Evolutionary conservation across 2,329 filamentous ascomycete genomes (phyloP), one percentile per base, ranked within the genome.

Genomic region (Pseudocercospora macadamiae): DNA sequence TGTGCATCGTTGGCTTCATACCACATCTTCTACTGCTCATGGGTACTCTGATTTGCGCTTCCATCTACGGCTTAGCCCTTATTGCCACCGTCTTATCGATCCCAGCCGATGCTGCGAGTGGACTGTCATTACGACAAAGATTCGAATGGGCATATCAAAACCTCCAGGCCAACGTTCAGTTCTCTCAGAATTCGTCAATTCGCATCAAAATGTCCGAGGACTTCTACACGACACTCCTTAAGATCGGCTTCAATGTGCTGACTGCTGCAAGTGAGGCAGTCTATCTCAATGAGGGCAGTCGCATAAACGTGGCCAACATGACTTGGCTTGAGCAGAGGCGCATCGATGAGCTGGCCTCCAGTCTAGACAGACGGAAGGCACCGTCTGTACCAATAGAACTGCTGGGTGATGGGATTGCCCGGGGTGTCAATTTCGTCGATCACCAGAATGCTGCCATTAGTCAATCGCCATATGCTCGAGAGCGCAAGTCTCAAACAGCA

Each of bases 251-350:
- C 70, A 88, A 87, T 9, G 87, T 93, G 10, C 86, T 97, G 61
- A 96, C 91, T 0, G 93, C 96, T 74, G 95, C 95, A 0, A 96
- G 91, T 68, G 93, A 97, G 74, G 93, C 93, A 3, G 95, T 97
- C 0, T 97, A 96, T 70, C 80, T 99, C 9, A 96, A 97, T 62
- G 93, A 97, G 74, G 93, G 93, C 45, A 85, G 85, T 37, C 83
- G 83, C 1, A 86, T 97, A 52, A 87, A 85, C 61, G 79, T 96
- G 2, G 86, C 87, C 64, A 80, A 83, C 32, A 87, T 87, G 76
- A 97, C 95, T 0, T 99, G 95, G 93, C 79, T 97, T 2, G 95
- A 99, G 71, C 90, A 93, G 67, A 90, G 96, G 65, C 84, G 93
- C 4, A 80, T 93, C 8, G 83, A 86, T 44, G 91, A 97, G 69